Conservation (phyloP, 371 early-diverging fungal species). For the Mortierella sp. region DNA sequence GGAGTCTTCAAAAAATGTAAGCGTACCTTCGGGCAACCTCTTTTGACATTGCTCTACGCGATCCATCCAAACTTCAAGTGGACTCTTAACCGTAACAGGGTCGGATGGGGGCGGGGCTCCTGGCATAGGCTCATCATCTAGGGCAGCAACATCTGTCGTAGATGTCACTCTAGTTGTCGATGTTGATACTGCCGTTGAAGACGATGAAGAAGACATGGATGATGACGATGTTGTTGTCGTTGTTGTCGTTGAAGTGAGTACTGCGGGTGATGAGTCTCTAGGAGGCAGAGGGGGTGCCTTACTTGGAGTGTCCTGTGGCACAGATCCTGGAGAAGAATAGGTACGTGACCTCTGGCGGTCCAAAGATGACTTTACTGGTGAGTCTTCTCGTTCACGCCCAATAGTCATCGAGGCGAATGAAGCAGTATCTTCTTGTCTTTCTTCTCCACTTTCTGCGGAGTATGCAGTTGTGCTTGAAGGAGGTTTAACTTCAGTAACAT, state of each 20-base stretch:
- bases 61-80: conserved; percentile 41
- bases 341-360: not conserved
- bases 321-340: not conserved
- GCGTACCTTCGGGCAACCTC: conserved; percentile 23
- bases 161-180: not conserved
- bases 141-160: not conserved
- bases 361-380: not conserved
- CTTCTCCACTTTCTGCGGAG: not conserved
- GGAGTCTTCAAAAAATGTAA: conserved; percentile 31
- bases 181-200: not conserved
- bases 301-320: not conserved
- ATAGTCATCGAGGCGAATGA: not conserved
- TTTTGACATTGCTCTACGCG: conserved; percentile 26
- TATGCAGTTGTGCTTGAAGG: not conserved
- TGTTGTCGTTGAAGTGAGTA: not conserved
- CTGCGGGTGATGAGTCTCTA: not conserved
- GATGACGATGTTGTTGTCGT: not conserved
- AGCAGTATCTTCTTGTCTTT: not conserved
- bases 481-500: not conserved
- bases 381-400: not conserved
- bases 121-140: conserved; percentile 10
- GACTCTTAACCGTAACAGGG: conserved; percentile 9
- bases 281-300: not conserved
- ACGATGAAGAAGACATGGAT: not conserved
- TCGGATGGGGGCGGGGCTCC: not conserved